Evolutionary conservation across 345 rosid species (phyloP).

Genomic region (Camelina sativa): DNA sequence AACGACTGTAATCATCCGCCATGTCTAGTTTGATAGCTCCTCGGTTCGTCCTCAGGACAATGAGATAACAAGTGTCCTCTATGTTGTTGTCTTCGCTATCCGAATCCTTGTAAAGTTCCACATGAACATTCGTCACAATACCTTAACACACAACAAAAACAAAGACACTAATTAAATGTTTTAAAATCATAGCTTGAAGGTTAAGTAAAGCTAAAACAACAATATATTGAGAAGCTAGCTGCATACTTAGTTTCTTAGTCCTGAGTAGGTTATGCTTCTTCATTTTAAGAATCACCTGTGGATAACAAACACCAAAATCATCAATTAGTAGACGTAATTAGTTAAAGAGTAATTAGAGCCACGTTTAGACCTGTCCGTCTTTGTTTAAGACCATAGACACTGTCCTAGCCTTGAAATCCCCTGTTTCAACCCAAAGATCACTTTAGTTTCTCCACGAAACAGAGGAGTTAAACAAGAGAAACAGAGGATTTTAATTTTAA

Average conservation of each 20-base stretch:
- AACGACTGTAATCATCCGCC: slow-evolving; percentile 70
- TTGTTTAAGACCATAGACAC: slow-evolving; percentile 62
- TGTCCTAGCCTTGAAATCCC: slow-evolving; percentile 65
- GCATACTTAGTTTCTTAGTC: slow-evolving; percentile 74
- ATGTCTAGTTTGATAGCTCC: slow-evolving; percentile 84
- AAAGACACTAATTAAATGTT: not conserved
- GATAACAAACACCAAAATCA: slow-evolving; percentile 15
- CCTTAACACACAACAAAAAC: slow-evolving; percentile 48
- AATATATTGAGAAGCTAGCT: not conserved
- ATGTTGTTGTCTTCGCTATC: slow-evolving; percentile 48
- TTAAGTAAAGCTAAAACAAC: not conserved
- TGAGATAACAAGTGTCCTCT: slow-evolving; percentile 65
- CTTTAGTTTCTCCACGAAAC: slow-evolving; percentile 24
- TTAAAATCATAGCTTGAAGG: slow-evolving; percentile 7
- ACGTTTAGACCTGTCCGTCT: slow-evolving; percentile 62
- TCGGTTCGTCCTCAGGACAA: slow-evolving; percentile 61
- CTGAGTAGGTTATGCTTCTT: slow-evolving; percentile 70
- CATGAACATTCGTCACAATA: slow-evolving; percentile 67
- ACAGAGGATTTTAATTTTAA: slow-evolving; percentile 22
- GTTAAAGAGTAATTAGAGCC: not conserved
- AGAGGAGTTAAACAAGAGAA: slow-evolving; percentile 10
- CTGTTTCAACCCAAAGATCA: slow-evolving; percentile 51
- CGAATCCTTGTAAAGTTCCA: slow-evolving; percentile 64
- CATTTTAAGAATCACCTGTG: slow-evolving; percentile 69
- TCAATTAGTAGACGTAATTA: not conserved